phyloP scores from a whole-genome alignment of 768 basidiomycete species.

The Lactifluus subvellereus region DNA sequence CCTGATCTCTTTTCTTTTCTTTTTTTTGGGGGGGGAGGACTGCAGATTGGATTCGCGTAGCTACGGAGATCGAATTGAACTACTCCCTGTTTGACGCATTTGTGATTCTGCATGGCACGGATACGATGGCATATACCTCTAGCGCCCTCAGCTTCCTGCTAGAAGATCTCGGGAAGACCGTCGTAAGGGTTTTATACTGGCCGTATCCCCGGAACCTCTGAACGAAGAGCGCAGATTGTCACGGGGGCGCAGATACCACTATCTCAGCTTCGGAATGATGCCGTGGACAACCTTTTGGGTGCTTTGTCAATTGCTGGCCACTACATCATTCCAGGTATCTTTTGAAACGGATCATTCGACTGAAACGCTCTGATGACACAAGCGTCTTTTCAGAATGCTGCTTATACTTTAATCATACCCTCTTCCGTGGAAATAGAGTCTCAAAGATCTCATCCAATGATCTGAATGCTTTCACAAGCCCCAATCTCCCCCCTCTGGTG shows the following conservation, averaged over 20 bases:
- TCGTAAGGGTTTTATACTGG: constrained; percentile 42
- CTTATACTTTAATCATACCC: constrained; percentile 84
- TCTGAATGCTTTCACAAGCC: constrained; percentile 77
- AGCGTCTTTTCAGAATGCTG: constrained; percentile 55
- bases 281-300: constrained; percentile 88
- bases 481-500: constrained; percentile 76
- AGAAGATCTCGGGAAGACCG: constrained; percentile 89
- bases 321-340: constrained; percentile 80
- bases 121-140: constrained; percentile 87
- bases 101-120: constrained; percentile 84
- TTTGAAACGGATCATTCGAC: neutral
- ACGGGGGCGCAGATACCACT: constrained; percentile 94
- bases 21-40: neutral
- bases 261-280: constrained; percentile 89
- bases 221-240: constrained; percentile 50
- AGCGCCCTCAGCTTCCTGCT: constrained; percentile 87
- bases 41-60: constrained; percentile 84
- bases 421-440: constrained; percentile 82
- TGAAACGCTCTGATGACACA: neutral
- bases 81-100: constrained; percentile 85
- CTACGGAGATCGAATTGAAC: constrained; percentile 89
- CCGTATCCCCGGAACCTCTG: neutral
- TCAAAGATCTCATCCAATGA: constrained; percentile 80
- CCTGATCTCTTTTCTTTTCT: constrained; percentile 6
- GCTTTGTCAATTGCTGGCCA: constrained; percentile 86